Base-by-base conservation (phyloP, 352 stramenopile species). In the Globisporangium barbulae region DNA sequence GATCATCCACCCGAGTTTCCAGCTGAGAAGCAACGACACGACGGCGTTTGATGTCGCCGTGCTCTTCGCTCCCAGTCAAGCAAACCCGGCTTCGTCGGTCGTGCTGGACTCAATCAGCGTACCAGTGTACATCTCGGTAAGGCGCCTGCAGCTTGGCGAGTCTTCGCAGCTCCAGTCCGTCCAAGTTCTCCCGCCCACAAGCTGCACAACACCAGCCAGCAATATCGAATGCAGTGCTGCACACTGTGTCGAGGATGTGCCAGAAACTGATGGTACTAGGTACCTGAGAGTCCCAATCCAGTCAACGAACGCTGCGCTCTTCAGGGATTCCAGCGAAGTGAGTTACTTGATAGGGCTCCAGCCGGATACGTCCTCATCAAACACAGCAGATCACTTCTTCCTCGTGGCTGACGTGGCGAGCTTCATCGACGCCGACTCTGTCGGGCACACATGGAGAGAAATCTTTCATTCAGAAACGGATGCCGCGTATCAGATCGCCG, bases 381-480 rank as follows among this genome's bases (percentile, higher is more conserved):
- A 41, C 9, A 41, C 35, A 41, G 35, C 2, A 2, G n/a, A 25
- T 37, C 25, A 35, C n/a, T 58, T 58, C 33, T 5, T 64, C 7
- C 31, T 30, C 19, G 9, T 19, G 9, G 12, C 25, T 3, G 33
- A 56, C 28, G 25, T 31, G 12, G 31, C 7, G 2, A 39, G 5
- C 33, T 64, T 64, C 39, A 39, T 64, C 47, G 30, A 64, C 47
- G n/a, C 21, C 6, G 25, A 50, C 47, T 56, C 59, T 19, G 33
- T 22, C 2, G 47, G 31, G 0, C 59, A 64, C 47, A 17, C 6
- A 9, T 64, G 59, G 59, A 35, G 42, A 48, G 17, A 21, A 3
- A 17, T 48, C 42, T 21, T 21, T 3, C 5, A 12, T 21, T 48
- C 42, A 12, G 6, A 9, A 22, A 19, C 8, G 42, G 6, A 48